Base-by-base conservation (phyloP, 371 early-diverging fungal species). In the Nematocida ausubeli region DNA sequence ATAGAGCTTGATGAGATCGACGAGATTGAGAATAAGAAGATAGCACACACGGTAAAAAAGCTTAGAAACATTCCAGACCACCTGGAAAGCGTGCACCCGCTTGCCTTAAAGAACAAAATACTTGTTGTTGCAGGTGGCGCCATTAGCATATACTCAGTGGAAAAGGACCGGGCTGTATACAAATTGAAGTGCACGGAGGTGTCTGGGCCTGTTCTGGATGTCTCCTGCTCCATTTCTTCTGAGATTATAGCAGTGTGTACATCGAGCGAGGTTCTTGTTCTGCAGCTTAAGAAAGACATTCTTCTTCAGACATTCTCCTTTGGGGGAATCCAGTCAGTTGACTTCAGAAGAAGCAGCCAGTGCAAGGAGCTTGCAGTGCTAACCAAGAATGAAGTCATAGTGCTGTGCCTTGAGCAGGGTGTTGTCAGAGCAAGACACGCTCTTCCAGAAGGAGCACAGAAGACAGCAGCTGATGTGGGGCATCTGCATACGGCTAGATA, bases 261-360 rank as follows among this genome's bases (percentile, higher is more conserved):
- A 49, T 30, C 30, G 39, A 75, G n/a, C 3, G 67, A 54, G 1
- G 78, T 75, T 6, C 9, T 66, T 1, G 32, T 75, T 9, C 14
- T 75, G 22, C 32, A 75, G 37, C 44, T 75, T 9, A 75, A 75
- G 37, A 75, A 75, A 51, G 78, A 75, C 37, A 40, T 34, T 14
- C 26, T 75, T 28, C 65, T 65, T 9, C 78, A 75, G 78, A 54
- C 40, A 35, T 32, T 75, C 24, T 24, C 65, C 5, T 22, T 75
- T 26, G 56, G 22, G 16, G 16, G 34, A 9, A 35, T 40, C 6
- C 47, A 50, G 24, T 75, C 78, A 28, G 16, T 75, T 22, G 78
- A 65, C 78, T 75, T 75, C 55, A 52, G 67, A 44, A 75, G 57
- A 66, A 51, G 40, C 40, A 14, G 7, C 19, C 37, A 47, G 16